These are phyloP conservation scores for Kurtzmaniella quercitrusa DNA, from an alignment of 1,139 yeast genomes.

Conservation along the genomic window DNA sequence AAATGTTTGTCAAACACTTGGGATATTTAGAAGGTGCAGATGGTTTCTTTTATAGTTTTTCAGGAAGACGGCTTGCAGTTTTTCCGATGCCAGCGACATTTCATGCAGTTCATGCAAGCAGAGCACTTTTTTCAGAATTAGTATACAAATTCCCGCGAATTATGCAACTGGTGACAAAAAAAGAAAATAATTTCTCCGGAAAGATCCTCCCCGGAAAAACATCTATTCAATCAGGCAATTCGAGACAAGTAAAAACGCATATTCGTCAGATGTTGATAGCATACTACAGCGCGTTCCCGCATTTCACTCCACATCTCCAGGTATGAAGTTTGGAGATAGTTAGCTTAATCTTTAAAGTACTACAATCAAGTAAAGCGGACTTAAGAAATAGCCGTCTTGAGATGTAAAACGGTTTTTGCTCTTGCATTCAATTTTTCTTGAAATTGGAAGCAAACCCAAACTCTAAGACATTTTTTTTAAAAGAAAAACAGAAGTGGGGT, in stretches of 20 bases:
- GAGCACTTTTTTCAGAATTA: background rate
- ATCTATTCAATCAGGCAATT: background rate
- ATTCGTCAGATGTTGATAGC: background rate
- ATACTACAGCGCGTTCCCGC: background rate
- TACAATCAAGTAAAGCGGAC: background rate
- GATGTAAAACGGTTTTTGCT: no score
- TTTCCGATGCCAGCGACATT: background rate
- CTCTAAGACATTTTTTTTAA: no score
- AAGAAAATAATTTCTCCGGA: constrained; percentile 1
- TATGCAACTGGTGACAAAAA: background rate
- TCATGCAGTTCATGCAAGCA: background rate
- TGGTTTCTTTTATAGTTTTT: constrained; percentile 1
- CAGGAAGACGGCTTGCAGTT: background rate
- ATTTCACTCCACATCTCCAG: background rate
- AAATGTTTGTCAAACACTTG: background rate
- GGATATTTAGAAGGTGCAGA: background rate
- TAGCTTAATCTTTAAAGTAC: no score
- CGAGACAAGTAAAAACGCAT: background rate
- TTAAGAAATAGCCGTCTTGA: no score
- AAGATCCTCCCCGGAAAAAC: background rate
- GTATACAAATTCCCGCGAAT: background rate
- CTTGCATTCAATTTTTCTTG: background rate
- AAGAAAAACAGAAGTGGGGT: background rate
- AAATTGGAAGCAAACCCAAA: background rate
- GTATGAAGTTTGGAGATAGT: no score